Base-by-base conservation (phyloP, 495 filamentous ascomycete species). In the Usnea hakonensis region DNA sequence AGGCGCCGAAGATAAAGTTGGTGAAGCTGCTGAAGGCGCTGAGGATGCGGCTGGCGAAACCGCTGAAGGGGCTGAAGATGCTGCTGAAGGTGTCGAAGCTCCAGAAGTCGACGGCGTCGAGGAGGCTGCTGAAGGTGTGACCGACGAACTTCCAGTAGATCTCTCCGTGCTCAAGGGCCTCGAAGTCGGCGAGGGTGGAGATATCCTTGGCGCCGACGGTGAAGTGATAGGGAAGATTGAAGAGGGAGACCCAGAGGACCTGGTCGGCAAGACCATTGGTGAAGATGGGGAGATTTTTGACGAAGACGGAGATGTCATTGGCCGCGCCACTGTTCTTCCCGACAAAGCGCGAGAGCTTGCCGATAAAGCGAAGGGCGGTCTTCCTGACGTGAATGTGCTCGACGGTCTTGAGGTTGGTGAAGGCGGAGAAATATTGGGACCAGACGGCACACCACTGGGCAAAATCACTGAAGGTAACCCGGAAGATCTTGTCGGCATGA, bases 81-180 rank as follows among this genome's bases (percentile, higher is more conserved):
- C 73, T 26, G 74, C 70, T 14, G 69, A 78, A 36, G 71, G 73
- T 50, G 74, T 69, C 60, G 73, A 71, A 30, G 72, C 74, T 62
- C 66, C 69, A 40, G 72, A 73, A 23, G 70, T 73, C 19, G 67
- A 72, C 36, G 72, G 60, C 37, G 71, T 67, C 21, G 62, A 74
- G 33, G 69, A 74, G 9, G 60, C 61, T 30, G 69, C 62, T 5
- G 68, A 79, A 55, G 70, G 70, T 23, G 71, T 68, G 3, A 67
- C 68, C 13, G 69, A 75, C 4, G 70, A 69, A 14, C 57, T 71
- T 16, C 74, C 73, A 0, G 64, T 76, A 16, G 85, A 91, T 68
- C 78, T 87, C 44, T 86, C 87, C 0, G 71, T 83, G n/a, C 75
- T 94, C 44, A 86, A 85, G 60, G 83, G 83, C 66, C 85, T 83